phyloP scores from a whole-genome alignment of 192 early-diverging fungal genomes.

The Gonapodya sp. region DNA sequence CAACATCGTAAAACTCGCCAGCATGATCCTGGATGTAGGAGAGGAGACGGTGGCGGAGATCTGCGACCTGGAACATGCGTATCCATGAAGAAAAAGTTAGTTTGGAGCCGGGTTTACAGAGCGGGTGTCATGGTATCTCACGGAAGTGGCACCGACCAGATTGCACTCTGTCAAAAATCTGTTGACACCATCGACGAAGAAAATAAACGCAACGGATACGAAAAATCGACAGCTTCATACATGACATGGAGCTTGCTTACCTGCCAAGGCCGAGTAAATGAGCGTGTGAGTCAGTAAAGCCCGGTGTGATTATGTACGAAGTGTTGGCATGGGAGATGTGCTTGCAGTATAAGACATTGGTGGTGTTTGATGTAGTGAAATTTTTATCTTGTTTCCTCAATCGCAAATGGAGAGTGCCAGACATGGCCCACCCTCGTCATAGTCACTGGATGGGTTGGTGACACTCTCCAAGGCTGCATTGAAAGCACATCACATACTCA shows the following conservation, averaged over 20 bases:
- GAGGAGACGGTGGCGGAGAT: not conserved
- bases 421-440: not conserved
- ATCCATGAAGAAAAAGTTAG: not conserved
- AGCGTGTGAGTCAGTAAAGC: not conserved
- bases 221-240: not conserved
- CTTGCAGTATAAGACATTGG: not conserved
- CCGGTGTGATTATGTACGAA: not conserved
- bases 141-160: not conserved
- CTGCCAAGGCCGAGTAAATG: not conserved
- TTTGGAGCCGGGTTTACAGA: not conserved
- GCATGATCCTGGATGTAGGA: not conserved
- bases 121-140: no score
- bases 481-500: not conserved
- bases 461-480: not conserved
- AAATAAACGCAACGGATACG: no score
- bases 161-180: not conserved
- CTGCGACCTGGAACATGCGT: not conserved
- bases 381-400: no score
- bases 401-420: no score
- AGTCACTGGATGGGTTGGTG: not conserved
- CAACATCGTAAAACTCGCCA: not conserved
- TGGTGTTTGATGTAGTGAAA: not conserved
- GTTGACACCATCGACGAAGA: not conserved
- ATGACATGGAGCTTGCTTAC: not conserved
- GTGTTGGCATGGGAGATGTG: not conserved